These are phyloP conservation scores for Ampelocalamus luodianensis DNA, from an alignment of 176 grass and related monocot species.

Conservation along the genomic window DNA sequence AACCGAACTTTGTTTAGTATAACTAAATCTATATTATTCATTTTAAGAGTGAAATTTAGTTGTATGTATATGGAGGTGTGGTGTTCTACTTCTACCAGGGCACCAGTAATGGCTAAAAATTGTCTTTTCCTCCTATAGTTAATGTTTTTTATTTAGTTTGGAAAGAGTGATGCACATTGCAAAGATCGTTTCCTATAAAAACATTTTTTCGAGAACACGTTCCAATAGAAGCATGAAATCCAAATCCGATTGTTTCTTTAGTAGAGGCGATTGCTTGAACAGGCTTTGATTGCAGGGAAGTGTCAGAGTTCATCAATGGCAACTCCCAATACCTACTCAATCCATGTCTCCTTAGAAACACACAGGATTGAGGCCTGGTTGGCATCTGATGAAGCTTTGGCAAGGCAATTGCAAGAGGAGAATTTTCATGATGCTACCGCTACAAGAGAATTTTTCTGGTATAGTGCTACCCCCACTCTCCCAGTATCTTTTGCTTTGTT, in stretches of 20 bases:
- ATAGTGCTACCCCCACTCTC: conserved; percentile 32
- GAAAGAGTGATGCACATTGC: background rate
- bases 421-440: conserved; percentile 42
- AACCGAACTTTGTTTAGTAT: background rate
- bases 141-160: background rate
- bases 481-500: conserved; percentile 37
- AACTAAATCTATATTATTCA: background rate
- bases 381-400: conserved; percentile 69
- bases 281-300: conserved; percentile 27
- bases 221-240: background rate
- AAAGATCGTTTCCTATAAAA: background rate
- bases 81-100: background rate
- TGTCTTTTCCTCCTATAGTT: background rate
- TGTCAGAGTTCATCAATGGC: conserved; percentile 33
- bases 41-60: background rate
- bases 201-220: background rate
- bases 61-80: background rate
- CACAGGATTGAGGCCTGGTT: conserved; percentile 56
- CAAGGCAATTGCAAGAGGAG: conserved; percentile 75
- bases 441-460: conserved; percentile 53
- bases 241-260: conserved; percentile 2
- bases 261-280: background rate
- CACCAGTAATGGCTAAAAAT: background rate
- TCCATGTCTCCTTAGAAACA: conserved; percentile 52
- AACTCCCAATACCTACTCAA: conserved; percentile 43